Percentiles rank a stretch among this genome's conserved stretches.
Evolutionary conservation across 2,329 filamentous ascomycete genomes (phyloP).

Genomic region (Mycogone perniciosa): DNA sequence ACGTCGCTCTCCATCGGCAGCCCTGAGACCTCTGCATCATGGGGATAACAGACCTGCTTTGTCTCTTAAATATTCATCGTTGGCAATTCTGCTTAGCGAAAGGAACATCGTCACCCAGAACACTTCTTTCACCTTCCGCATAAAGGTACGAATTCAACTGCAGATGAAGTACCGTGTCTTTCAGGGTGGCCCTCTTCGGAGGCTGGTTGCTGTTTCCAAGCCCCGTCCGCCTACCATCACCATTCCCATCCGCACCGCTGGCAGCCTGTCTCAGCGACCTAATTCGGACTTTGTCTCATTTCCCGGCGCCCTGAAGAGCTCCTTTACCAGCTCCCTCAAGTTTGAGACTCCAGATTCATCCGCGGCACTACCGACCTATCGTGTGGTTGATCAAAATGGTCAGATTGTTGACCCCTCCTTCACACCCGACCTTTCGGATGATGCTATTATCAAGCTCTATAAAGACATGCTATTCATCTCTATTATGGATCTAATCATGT

Average conservation of each 20-base stretch:
- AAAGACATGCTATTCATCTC: slow-evolving; percentile 61
- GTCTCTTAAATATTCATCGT: slow-evolving; percentile 2
- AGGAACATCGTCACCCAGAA: background rate
- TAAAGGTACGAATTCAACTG: background rate
- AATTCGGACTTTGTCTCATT: slow-evolving; percentile 61
- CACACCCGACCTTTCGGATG: slow-evolving; percentile 61
- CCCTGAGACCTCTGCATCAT: background rate
- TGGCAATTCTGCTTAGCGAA: background rate
- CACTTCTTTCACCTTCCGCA: background rate
- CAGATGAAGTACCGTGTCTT: slow-evolving; percentile 8
- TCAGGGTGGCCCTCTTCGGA: slow-evolving; percentile 1
- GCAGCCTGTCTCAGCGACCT: slow-evolving; percentile 50
- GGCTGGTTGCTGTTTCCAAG: slow-evolving; percentile 1
- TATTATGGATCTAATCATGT: slow-evolving; percentile 97
- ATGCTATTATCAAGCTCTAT: slow-evolving; percentile 53
- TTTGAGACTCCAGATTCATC: slow-evolving; percentile 70
- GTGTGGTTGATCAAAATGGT: slow-evolving; percentile 85
- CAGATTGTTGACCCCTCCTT: slow-evolving; percentile 69
- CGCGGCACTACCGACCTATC: slow-evolving; percentile 80
- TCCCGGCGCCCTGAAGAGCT: slow-evolving; percentile 90
- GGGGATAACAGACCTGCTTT: background rate
- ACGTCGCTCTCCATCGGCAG: slow-evolving; percentile 20
- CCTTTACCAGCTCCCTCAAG: slow-evolving; percentile 73
- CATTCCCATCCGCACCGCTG: slow-evolving; percentile 30
- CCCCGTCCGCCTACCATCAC: slow-evolving; percentile 1